Percentiles rank a stretch among this genome's conserved stretches.
Conservation (phyloP, 306 rosid genomes). For the Mimosa bimucronata region DNA sequence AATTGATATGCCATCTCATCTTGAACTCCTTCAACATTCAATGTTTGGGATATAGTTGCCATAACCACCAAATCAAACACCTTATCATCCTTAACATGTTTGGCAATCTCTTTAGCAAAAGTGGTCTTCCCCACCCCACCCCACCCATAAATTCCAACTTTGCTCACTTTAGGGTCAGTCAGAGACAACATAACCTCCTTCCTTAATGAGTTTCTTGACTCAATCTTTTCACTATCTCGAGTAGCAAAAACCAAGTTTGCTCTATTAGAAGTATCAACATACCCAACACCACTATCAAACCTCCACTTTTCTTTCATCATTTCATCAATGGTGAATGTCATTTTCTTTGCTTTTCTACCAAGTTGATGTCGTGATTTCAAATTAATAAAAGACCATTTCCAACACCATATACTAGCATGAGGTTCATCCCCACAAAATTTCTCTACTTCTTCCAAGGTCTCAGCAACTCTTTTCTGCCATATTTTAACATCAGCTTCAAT, state of each 20-base stretch:
- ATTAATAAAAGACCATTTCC: conserved; percentile 25
- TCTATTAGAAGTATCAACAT: not conserved
- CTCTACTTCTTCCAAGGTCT: not conserved
- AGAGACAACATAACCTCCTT: not conserved
- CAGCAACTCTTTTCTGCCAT: conserved; percentile 7
- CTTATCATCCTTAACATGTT: not conserved
- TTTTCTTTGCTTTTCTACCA: conserved; percentile 30
- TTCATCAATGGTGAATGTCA: not conserved
- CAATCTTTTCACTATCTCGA: not conserved
- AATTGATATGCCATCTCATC: not conserved
- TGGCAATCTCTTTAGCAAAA: not conserved
- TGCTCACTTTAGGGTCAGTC: not conserved
- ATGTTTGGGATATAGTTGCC: not conserved
- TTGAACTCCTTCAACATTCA: not conserved
- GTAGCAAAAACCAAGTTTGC: not conserved
- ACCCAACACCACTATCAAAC: not conserved
- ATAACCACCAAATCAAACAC: not conserved
- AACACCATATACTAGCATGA: not conserved
- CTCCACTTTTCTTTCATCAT: not conserved
- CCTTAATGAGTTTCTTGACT: not conserved
- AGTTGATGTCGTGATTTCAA: conserved; percentile 17
- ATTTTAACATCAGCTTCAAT: not conserved
- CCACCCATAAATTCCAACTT: no score
- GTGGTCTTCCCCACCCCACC: not conserved
- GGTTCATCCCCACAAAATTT: not conserved